Evolutionary conservation across 371 early-diverging fungal genomes (phyloP).

Genomic region (Amoeboaphelidium protococcarum): DNA sequence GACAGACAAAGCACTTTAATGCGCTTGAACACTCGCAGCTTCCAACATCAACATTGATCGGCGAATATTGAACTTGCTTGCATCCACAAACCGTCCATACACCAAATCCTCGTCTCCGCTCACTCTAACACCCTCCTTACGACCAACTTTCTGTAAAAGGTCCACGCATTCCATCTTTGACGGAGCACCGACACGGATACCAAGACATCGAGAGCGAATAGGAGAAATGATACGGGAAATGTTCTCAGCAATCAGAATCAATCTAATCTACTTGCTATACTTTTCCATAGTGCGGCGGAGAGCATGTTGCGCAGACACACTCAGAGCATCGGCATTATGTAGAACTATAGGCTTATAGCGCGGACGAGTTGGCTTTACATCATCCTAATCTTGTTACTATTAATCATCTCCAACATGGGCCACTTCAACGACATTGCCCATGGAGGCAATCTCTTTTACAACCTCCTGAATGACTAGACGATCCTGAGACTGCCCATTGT

Average conservation of each 20-base stretch:
- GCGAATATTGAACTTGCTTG: constrained; percentile 58
- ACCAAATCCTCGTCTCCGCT: constrained; percentile 14
- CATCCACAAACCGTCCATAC: constrained; percentile 27
- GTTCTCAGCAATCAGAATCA: constrained; percentile 77
- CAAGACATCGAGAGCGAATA: constrained; percentile 78
- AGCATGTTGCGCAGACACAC: constrained; percentile 89
- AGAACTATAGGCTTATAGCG: constrained; percentile 55
- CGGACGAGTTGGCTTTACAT: not conserved
- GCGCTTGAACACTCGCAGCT: constrained; percentile 38
- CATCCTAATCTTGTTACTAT: constrained; percentile 26
- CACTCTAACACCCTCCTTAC: constrained; percentile 40
- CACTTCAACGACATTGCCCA: constrained; percentile 67
- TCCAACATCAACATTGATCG: constrained; percentile 73
- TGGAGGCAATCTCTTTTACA: constrained; percentile 93
- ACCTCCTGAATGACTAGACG: constrained; percentile 86
- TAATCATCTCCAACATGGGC: constrained; percentile 53
- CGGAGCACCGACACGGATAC: constrained; percentile 71
- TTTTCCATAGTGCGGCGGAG: constrained; percentile 98
- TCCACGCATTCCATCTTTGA: constrained; percentile 13
- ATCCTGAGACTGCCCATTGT: constrained; percentile 85
- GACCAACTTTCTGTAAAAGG: constrained; percentile 38
- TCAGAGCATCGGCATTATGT: constrained; percentile 81
- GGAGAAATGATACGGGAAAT: constrained; percentile 83
- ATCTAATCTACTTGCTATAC: constrained; percentile 72
- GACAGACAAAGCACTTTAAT: not conserved